Evolutionary conservation across 257 asterid genomes (phyloP), one percentile per base, ranked within the genome.

Genomic region (Capsicum baccatum): DNA sequence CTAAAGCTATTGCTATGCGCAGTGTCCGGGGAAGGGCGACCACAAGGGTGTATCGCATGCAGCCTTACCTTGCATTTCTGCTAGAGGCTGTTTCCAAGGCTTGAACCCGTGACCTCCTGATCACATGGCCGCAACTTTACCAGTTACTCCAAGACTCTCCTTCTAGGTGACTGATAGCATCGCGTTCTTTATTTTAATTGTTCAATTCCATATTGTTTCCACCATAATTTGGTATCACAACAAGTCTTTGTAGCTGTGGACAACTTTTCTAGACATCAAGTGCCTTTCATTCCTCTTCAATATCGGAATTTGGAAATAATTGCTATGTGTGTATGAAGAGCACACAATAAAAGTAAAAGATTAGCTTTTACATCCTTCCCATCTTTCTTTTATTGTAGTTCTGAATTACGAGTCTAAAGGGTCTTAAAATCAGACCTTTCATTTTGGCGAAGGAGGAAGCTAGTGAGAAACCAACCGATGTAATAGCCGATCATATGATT

Each of bases 361-460:
- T 69, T 62, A 62, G 66, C 37, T 62, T 62, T 62, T 8, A 69
- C 55, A 69, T 69, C 79, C 13, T 69, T 68, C 0, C 79, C 55
- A 16, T 69, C 79, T 69, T n/a, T 5, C 55, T 69, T 69, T 16
- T 54, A 42, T 69, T 16, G 19, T 69, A 69, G 55, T 69, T 69
- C 39, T 16, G 79, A 69, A 14, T 39, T 69, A 69, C 9, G 79
- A 69, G 54, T 39, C 55, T n/a, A 39, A 69, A 69, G 15, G 50
- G 79, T 69, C 33, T 69, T 69, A 39, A 69, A 19, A 48, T 11
- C 60, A 74, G 44, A 48, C 80, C 80, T 48, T 74, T 74, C 60
- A 74, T 74, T 50, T 74, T 50, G 44, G 80, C 60, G 12, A 74
- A 21, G 60, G 17, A 74, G 60, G 60, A 12, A 50, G 44, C 12